Evolutionary conservation across 345 rosid genomes (phyloP).

Genomic region (Kandelia obovata): DNA sequence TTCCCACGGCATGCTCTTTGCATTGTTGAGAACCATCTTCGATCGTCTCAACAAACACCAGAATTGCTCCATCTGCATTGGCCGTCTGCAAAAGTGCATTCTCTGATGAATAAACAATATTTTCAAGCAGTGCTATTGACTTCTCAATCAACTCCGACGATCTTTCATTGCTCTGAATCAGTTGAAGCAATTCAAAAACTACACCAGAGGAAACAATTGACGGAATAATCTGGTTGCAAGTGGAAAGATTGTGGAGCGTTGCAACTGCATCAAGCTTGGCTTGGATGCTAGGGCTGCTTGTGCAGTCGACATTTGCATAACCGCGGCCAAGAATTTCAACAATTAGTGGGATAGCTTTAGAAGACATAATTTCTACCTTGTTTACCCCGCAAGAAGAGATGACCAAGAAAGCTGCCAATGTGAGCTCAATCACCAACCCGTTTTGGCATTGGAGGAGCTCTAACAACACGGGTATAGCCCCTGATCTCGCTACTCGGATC

Average conservation of each 20-base stretch:
- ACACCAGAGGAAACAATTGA: constrained; percentile 49
- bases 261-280: constrained; percentile 57
- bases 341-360: constrained; percentile 46
- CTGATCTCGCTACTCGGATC: constrained; percentile 55
- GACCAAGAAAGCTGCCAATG: constrained; percentile 55
- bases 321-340: constrained; percentile 32
- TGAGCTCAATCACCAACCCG: constrained; percentile 38
- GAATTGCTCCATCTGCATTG: constrained; percentile 40
- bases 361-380: constrained; percentile 58
- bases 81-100: constrained; percentile 34
- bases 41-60: constrained; percentile 59
- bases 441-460: constrained; percentile 49
- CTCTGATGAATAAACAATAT: constrained; percentile 33
- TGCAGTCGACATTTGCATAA: neutral
- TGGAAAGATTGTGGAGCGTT: constrained; percentile 76
- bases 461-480: constrained; percentile 53
- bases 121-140: constrained; percentile 61
- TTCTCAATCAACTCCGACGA: constrained; percentile 50
- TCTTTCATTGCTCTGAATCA: constrained; percentile 38
- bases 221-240: constrained; percentile 50
- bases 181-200: constrained; percentile 47
- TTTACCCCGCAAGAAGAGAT: constrained; percentile 70
- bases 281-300: constrained; percentile 27
- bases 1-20: constrained; percentile 68
- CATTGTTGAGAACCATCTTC: constrained; percentile 71